A percentile compares a stretch with the other conserved stretches of the same genome.
Evolutionary conservation across 208 protist genomes (phyloP).

Genomic region (Trypanosomatidae sp.): DNA sequence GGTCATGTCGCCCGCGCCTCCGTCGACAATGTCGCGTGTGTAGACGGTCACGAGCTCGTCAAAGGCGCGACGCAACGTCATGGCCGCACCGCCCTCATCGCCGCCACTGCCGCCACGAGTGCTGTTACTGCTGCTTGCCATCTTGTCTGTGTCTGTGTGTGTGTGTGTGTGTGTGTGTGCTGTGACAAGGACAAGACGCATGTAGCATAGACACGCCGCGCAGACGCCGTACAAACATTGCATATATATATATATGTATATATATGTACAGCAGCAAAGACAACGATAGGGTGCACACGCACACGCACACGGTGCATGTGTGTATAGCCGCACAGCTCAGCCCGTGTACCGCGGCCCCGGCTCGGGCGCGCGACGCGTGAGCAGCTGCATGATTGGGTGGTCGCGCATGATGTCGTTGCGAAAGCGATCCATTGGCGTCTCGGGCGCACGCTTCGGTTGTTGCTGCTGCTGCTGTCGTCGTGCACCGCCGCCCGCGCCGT

Average conservation of each 20-base stretch:
- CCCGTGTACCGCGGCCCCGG: constrained; percentile 73
- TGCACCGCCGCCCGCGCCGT: not conserved
- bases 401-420: constrained; percentile 47
- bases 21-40: constrained; percentile 16
- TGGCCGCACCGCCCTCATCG: not conserved
- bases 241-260: not conserved
- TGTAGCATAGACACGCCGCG: not conserved
- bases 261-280: not conserved
- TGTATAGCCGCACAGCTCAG: constrained; percentile 6
- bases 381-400: constrained; percentile 51
- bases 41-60: constrained; percentile 31
- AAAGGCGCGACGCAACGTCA: constrained; percentile 56
- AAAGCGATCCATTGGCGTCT: constrained; percentile 28
- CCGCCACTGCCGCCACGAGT: not conserved
- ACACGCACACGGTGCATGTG: not conserved
- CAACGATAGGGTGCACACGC: not conserved
- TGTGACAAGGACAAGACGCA: too few species aligned
- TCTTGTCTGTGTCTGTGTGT: too few species aligned
- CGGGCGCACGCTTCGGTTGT: constrained; percentile 1
- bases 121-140: not conserved
- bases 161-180: too few species aligned
- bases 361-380: constrained; percentile 19
- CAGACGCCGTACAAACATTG: not conserved
- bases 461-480: not conserved
- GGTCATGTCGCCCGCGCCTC: constrained; percentile 13